phyloP scores from a whole-genome alignment of 306 rosid genomes.

The Pterocarpus santalinus region DNA sequence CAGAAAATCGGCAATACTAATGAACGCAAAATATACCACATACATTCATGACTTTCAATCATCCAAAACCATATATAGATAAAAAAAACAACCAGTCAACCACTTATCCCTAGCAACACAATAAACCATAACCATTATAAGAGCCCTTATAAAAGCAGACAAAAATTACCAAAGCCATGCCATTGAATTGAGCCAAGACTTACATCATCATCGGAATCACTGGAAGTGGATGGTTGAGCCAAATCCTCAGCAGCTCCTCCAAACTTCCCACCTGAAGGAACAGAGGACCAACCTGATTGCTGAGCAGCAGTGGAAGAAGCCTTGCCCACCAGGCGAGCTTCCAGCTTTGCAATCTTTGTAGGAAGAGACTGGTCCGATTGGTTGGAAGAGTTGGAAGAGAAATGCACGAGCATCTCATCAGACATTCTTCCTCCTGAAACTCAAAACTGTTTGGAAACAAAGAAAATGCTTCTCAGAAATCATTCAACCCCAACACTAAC shows the following conservation, averaged over 20 bases:
- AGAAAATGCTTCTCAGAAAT: constrained; percentile 41
- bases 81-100: constrained; percentile 23
- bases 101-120: constrained; percentile 2
- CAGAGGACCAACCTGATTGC: constrained; percentile 73
- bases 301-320: constrained; percentile 65
- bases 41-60: not conserved
- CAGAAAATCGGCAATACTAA: constrained; percentile 2
- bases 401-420: constrained; percentile 92
- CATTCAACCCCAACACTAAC: constrained; percentile 39
- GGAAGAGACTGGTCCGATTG: constrained; percentile 99
- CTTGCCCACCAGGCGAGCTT: constrained; percentile 97
- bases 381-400: constrained; percentile 96
- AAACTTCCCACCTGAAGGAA: constrained; percentile 70
- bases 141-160: not conserved
- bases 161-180: constrained; percentile 35
- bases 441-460: constrained; percentile 46
- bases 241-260: constrained; percentile 64
- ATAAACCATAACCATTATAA: constrained; percentile 11
- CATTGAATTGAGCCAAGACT: constrained; percentile 45
- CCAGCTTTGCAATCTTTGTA: constrained; percentile 94
- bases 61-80: constrained; percentile 31
- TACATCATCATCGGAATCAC: constrained; percentile 96
- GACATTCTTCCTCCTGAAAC: constrained; percentile 73
- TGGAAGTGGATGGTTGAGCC: constrained; percentile 78
- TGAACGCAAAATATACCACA: constrained; percentile 1